Evolutionary conservation across 441 rosid species (phyloP).

Genomic region (Dalechampia spathulata): DNA sequence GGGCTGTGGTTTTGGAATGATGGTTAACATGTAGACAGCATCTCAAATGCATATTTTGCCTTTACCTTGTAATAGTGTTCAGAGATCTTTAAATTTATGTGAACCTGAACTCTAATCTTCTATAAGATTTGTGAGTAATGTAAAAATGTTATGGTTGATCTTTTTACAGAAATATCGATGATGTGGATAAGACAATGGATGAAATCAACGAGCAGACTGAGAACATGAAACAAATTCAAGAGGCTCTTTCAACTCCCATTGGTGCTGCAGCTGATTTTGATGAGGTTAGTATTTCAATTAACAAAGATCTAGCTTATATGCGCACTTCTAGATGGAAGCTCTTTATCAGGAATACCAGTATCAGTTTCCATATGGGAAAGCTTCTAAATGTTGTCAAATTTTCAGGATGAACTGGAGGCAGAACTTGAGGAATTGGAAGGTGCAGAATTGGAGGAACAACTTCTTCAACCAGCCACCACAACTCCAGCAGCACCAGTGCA

Average conservation of each 20-base stretch:
- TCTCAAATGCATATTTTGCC: too few species aligned
- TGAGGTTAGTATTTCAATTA: constrained; percentile 68
- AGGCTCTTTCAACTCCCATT: constrained; percentile 80
- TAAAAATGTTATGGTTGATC: too few species aligned
- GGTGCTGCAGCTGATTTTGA: constrained; percentile 92
- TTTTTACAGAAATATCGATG: constrained; percentile 71
- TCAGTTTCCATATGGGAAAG: too few species aligned
- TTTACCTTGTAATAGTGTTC: too few species aligned
- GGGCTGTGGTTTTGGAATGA: too few species aligned
- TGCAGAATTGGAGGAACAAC: constrained; percentile 89
- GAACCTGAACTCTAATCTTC: background rate
- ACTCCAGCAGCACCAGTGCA: constrained; percentile 77
- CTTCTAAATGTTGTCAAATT: background rate
- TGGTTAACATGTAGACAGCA: too few species aligned
- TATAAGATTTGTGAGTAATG: background rate
- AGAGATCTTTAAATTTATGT: too few species aligned
- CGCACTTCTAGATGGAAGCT: too few species aligned
- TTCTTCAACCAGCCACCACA: constrained; percentile 84
- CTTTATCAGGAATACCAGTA: too few species aligned
- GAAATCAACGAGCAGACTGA: constrained; percentile 97
- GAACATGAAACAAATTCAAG: constrained; percentile 97
- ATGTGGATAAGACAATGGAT: constrained; percentile 96
- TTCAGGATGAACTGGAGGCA: constrained; percentile 93
- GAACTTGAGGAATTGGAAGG: constrained; percentile 98
- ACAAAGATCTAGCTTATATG: too few species aligned